Percentiles rank a stretch among this genome's conserved stretches.
Evolutionary conservation across 2,329 filamentous ascomycete species (phyloP).

Genomic region (Alternaria sp.): DNA sequence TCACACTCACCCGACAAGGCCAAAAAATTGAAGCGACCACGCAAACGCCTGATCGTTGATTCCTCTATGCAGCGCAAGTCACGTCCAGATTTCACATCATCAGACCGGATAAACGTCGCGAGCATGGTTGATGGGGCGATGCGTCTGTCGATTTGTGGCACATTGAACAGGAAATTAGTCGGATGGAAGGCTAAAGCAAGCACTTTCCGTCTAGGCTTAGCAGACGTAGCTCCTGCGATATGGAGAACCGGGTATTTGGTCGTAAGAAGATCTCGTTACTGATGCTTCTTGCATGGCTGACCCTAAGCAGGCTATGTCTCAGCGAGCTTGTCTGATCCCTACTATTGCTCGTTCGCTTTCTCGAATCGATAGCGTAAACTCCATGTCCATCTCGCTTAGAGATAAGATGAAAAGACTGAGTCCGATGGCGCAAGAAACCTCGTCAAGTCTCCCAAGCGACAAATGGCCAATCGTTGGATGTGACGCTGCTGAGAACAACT

Average conservation of each 20-base stretch:
- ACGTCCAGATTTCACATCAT: not conserved
- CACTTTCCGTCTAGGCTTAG: conserved; percentile 46
- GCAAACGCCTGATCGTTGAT: not conserved
- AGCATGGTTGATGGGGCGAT: conserved; percentile 49
- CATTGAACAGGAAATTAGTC: conserved; percentile 26
- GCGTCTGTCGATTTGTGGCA: conserved; percentile 46
- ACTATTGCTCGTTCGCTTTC: conserved; percentile 49
- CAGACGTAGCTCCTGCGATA: conserved; percentile 51
- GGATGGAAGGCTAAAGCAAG: conserved; percentile 45
- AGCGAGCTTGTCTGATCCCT: conserved; percentile 50
- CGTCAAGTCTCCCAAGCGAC: not conserved
- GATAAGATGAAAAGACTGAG: conserved; percentile 23
- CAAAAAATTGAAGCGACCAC: not conserved
- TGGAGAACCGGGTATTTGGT: conserved; percentile 52
- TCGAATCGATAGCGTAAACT: conserved; percentile 14
- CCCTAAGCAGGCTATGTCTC: conserved; percentile 37
- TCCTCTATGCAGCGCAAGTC: not conserved
- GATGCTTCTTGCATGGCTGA: conserved; percentile 14
- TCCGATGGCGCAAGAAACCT: not conserved
- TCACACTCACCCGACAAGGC: not conserved
- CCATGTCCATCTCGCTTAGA: conserved; percentile 25
- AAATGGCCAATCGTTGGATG: not conserved
- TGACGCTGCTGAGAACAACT: not conserved
- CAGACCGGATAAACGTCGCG: conserved; percentile 3
- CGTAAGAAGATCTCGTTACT: conserved; percentile 24